A percentile compares a stretch with the other conserved stretches of the same genome.
phyloP scores from a whole-genome alignment of 495 filamentous ascomycete genomes.

The Neurospora sp. region DNA sequence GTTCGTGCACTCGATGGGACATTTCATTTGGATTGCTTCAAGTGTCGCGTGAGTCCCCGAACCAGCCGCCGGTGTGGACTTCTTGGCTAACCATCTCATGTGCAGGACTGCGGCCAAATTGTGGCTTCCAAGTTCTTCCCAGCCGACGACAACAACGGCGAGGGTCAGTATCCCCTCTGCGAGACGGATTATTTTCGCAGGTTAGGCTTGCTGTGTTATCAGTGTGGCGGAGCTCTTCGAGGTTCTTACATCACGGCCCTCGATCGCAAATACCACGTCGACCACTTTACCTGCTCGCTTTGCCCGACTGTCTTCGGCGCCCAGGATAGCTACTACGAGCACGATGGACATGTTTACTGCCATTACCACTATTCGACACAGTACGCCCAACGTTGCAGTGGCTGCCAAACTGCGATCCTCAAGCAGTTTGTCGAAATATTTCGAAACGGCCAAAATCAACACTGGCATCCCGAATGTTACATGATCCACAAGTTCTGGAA shows the following conservation, averaged over 20 bases:
- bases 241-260: conserved; percentile 98
- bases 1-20: conserved; percentile 86
- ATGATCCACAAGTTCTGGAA: conserved; percentile 99
- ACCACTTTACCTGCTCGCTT: conserved; percentile 97
- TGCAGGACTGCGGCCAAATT: conserved; percentile 87
- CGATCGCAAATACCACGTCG: conserved; percentile 97
- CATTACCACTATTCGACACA: conserved; percentile 98
- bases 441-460: conserved; percentile 93
- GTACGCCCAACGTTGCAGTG: conserved; percentile 92
- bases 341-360: conserved; percentile 92
- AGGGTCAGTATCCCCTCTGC: conserved; percentile 86
- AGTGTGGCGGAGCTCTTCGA: conserved; percentile 86
- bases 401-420: conserved; percentile 93
- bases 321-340: conserved; percentile 97
- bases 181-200: conserved; percentile 97
- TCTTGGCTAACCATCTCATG: conserved; percentile 7
- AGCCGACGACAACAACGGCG: conserved; percentile 76
- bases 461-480: conserved; percentile 99
- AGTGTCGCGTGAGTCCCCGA: conserved; percentile 66
- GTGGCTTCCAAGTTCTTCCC: conserved; percentile 99
- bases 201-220: conserved; percentile 79
- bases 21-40: conserved; percentile 97
- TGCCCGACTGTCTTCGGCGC: conserved; percentile 97
- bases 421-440: conserved; percentile 99
- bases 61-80: conserved; percentile 1